Conservation (phyloP, 805 yeast species). For the Teunomyces aglyptinius region DNA sequence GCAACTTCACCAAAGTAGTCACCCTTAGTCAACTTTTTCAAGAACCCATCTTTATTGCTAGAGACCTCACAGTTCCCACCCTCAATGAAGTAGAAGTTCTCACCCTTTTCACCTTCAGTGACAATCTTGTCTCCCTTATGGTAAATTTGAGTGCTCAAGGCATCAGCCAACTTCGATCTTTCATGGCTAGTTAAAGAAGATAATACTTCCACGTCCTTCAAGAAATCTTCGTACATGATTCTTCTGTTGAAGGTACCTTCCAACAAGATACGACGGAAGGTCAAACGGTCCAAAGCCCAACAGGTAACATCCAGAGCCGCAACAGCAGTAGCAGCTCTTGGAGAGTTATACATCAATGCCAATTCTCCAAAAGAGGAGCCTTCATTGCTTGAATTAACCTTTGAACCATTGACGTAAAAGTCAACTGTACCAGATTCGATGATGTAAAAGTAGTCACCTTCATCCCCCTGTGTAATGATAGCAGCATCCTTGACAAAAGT, state of each 20-base stretch:
- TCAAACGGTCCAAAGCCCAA: conserved; percentile 92
- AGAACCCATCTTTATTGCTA: conserved; percentile 58
- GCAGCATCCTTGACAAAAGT: conserved; percentile 54
- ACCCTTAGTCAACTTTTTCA: conserved; percentile 66
- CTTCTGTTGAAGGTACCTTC: conserved; percentile 92
- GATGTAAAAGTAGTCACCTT: conserved; percentile 88
- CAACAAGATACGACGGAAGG: conserved; percentile 86
- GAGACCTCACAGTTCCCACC: conserved; percentile 79
- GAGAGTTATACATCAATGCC: conserved; percentile 96
- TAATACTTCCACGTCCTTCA: conserved; percentile 82
- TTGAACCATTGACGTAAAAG: conserved; percentile 65
- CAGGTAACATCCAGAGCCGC: conserved; percentile 62
- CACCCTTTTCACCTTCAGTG: conserved; percentile 72
- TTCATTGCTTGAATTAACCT: conserved; percentile 72
- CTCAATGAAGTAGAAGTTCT: conserved; percentile 49
- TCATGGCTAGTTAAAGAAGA: conserved; percentile 72
- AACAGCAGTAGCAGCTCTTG: conserved; percentile 92
- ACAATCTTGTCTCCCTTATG: conserved; percentile 73
- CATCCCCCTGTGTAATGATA: conserved; percentile 88
- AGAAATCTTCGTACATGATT: conserved; percentile 82
- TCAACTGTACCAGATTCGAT: conserved; percentile 84
- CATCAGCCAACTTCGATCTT: conserved; percentile 91
- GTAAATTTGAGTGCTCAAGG: conserved; percentile 75
- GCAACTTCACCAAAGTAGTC: conserved; percentile 98
- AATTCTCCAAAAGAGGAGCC: conserved; percentile 96